phyloP scores from a whole-genome alignment of 2,329 filamentous ascomycete genomes.

The Colletotrichum spinosum region DNA sequence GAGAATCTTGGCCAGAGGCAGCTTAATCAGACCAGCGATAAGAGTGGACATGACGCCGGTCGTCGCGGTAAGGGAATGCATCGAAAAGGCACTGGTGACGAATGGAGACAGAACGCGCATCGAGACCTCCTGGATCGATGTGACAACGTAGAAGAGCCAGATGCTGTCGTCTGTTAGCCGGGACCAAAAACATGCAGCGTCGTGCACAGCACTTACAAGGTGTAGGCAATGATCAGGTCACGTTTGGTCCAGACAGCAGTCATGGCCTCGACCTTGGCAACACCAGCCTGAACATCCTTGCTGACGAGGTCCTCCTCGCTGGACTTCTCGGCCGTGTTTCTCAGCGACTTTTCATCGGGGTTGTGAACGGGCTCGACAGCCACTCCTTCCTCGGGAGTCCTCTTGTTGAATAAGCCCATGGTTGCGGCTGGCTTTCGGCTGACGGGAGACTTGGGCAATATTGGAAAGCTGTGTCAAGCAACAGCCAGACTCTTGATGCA shows the following conservation, averaged over 20 bases:
- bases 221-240: slow-evolving; percentile 56
- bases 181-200: neutral
- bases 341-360: slow-evolving; percentile 26
- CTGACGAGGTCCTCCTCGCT: slow-evolving; percentile 49
- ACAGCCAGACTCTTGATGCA: slow-evolving; percentile 3
- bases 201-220: slow-evolving; percentile 49
- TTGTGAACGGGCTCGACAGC: slow-evolving; percentile 13
- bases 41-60: slow-evolving; percentile 65
- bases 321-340: slow-evolving; percentile 30
- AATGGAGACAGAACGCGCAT: slow-evolving; percentile 57
- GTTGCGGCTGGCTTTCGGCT: neutral
- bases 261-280: slow-evolving; percentile 61
- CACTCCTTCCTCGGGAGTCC: slow-evolving; percentile 28
- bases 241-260: slow-evolving; percentile 56
- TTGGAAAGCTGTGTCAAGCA: neutral
- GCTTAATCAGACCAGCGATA: slow-evolving; percentile 70
- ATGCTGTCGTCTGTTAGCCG: slow-evolving; percentile 40
- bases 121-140: slow-evolving; percentile 51
- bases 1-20: slow-evolving; percentile 74
- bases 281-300: slow-evolving; percentile 54
- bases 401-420: slow-evolving; percentile 31
- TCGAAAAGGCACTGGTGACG: slow-evolving; percentile 61
- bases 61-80: slow-evolving; percentile 66
- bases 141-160: slow-evolving; percentile 55
- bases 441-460: neutral